Percentiles rank a stretch among this genome's conserved stretches.
Conservation (phyloP, 2,329 filamentous ascomycete genomes). For the Onygenales sp. region DNA sequence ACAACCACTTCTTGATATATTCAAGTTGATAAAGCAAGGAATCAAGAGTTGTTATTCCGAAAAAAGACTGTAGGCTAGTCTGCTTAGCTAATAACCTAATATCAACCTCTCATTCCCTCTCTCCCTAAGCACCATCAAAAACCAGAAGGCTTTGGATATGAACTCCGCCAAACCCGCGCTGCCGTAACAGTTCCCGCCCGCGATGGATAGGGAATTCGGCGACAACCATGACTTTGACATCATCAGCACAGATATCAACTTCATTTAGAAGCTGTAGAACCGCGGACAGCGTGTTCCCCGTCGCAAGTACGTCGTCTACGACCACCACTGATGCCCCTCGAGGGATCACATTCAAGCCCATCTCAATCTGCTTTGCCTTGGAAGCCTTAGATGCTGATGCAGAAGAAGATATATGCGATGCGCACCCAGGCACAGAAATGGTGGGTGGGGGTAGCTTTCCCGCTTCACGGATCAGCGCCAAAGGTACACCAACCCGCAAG, state of each 20-base stretch:
- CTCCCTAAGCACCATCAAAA: slow-evolving; percentile 33
- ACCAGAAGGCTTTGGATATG: slow-evolving; percentile 46
- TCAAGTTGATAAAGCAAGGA: too few species aligned
- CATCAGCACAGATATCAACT: slow-evolving; percentile 32
- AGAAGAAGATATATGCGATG: slow-evolving; percentile 48
- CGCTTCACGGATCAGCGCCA: slow-evolving; percentile 45
- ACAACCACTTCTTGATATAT: too few species aligned
- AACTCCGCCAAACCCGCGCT: slow-evolving; percentile 41
- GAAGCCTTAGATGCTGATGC: slow-evolving; percentile 9
- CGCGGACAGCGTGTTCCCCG: slow-evolving; percentile 46
- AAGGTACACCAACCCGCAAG: slow-evolving; percentile 27
- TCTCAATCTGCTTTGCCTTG: slow-evolving; percentile 38
- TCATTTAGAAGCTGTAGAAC: slow-evolving; percentile 40
- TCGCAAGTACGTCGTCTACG: slow-evolving; percentile 52
- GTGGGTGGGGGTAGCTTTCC: slow-evolving; percentile 52
- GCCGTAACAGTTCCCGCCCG: slow-evolving; percentile 39
- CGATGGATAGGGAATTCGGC: slow-evolving; percentile 50
- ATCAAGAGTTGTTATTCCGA: too few species aligned
- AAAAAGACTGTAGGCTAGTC: too few species aligned
- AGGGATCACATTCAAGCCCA: slow-evolving; percentile 35
- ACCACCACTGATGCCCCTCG: slow-evolving; percentile 40
- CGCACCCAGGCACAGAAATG: slow-evolving; percentile 37
- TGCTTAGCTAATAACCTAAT: too few species aligned
- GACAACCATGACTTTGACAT: slow-evolving; percentile 43
- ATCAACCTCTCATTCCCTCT: too few species aligned